Conservation (phyloP, 768 basidiomycete genomes). For the Lepiota venenata region DNA sequence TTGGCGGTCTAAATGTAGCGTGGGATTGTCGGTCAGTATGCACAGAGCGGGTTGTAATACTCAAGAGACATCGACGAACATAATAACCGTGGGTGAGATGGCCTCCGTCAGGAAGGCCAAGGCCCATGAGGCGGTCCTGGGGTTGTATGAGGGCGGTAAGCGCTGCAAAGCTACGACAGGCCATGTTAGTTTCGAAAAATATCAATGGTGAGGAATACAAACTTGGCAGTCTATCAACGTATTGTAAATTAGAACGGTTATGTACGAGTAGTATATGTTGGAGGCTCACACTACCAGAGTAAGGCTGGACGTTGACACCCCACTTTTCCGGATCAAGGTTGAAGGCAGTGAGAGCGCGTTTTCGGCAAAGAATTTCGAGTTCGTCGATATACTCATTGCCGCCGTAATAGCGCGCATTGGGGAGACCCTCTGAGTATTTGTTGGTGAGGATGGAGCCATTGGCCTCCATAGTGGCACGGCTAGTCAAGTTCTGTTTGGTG, state of each 20-base stretch:
- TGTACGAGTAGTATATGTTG: too few species aligned
- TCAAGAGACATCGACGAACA: conserved; percentile 38
- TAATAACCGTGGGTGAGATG: conserved; percentile 98
- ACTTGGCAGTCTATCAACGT: conserved; percentile 77
- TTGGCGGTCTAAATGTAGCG: conserved; percentile 72
- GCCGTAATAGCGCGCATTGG: conserved; percentile 94
- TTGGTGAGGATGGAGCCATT: conserved; percentile 98
- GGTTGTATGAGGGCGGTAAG: conserved; percentile 95
- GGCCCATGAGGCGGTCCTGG: conserved; percentile 98
- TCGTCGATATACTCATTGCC: conserved; percentile 99
- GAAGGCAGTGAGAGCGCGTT: conserved; percentile 95
- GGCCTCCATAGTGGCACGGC: conserved; percentile 93
- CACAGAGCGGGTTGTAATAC: not conserved
- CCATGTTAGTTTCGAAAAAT: conserved; percentile 15
- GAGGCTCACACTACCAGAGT: conserved; percentile 80
- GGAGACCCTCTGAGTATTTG: conserved; percentile 99
- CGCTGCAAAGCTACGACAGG: conserved; percentile 77
- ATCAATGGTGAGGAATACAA: conserved; percentile 23
- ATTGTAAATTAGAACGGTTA: not conserved
- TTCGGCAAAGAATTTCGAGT: conserved; percentile 90
- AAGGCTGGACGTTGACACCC: conserved; percentile 99
- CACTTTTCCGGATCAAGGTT: conserved; percentile 89
- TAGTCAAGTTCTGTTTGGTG: conserved; percentile 82
- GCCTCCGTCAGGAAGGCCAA: conserved; percentile 96
- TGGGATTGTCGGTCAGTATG: conserved; percentile 7